Evolutionary conservation across 352 stramenopile genomes (phyloP).

Genomic region (Phytophthora cryptogea): DNA sequence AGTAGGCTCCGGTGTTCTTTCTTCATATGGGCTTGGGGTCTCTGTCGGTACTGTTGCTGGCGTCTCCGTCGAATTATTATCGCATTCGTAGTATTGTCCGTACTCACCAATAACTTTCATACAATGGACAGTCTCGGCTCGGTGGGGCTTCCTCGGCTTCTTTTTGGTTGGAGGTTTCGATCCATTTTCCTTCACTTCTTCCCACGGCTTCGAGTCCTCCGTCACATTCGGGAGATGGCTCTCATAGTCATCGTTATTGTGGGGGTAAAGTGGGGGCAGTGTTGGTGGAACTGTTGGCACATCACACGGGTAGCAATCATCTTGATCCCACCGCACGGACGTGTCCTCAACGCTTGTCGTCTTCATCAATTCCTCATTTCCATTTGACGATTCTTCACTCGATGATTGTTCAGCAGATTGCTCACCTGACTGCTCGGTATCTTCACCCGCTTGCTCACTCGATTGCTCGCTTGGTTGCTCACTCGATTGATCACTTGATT

Average conservation of each 20-base stretch:
- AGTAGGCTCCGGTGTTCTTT: background rate
- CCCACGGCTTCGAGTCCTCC: slow-evolving; percentile 1
- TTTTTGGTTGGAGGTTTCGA: slow-evolving; percentile 1
- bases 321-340: slow-evolving; percentile 13
- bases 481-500: background rate
- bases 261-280: slow-evolving; percentile 10
- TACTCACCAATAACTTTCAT: slow-evolving; percentile 9
- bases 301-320: slow-evolving; percentile 18
- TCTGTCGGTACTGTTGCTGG: background rate
- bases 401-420: background rate
- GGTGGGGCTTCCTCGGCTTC: background rate
- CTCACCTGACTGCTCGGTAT: background rate
- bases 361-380: slow-evolving; percentile 1
- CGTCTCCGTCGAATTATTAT: background rate
- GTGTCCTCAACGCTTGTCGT: background rate
- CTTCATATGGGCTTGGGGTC: background rate
- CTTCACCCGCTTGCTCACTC: background rate
- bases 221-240: slow-evolving; percentile 14
- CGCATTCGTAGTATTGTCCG: slow-evolving; percentile 16
- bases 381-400: background rate
- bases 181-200: slow-evolving; percentile 14
- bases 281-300: slow-evolving; percentile 16
- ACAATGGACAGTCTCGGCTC: slow-evolving; percentile 2
- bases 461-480: background rate
- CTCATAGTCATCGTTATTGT: slow-evolving; percentile 5